Conservation (phyloP, 2,329 filamentous ascomycete genomes). For the Lachnellula hyalina region DNA sequence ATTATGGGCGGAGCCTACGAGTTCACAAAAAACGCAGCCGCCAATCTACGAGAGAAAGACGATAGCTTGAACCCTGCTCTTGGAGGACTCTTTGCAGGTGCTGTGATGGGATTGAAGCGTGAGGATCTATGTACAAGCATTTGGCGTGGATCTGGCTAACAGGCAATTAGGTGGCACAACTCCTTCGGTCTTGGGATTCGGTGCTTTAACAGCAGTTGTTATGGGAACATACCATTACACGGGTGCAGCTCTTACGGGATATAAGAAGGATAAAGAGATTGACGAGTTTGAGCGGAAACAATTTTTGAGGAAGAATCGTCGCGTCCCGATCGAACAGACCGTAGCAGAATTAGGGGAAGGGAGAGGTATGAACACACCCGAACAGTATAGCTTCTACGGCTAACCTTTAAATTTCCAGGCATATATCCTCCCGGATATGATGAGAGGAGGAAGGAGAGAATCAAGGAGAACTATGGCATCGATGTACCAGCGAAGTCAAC, state of each 20-base stretch:
- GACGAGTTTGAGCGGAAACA: slow-evolving; percentile 63
- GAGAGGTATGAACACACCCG: slow-evolving; percentile 48
- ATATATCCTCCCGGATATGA: slow-evolving; percentile 63
- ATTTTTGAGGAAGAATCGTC: slow-evolving; percentile 54
- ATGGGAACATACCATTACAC: slow-evolving; percentile 60
- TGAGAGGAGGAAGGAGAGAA: slow-evolving; percentile 59
- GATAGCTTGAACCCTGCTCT: slow-evolving; percentile 60
- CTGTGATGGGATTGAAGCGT: slow-evolving; percentile 58
- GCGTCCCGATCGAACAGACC: slow-evolving; percentile 60
- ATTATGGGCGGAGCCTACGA: slow-evolving; percentile 63
- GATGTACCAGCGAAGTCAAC: slow-evolving; percentile 44
- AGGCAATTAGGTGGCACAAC: slow-evolving; percentile 49
- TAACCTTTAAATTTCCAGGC: slow-evolving; percentile 39
- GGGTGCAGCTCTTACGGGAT: slow-evolving; percentile 51
- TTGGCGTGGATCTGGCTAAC: slow-evolving; percentile 8
- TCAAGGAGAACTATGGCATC: slow-evolving; percentile 66
- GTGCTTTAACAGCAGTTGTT: slow-evolving; percentile 48
- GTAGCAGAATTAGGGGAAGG: slow-evolving; percentile 64
- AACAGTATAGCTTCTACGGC: neutral
- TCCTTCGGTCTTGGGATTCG: slow-evolving; percentile 61
- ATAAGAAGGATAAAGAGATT: slow-evolving; percentile 42
- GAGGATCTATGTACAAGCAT: slow-evolving; percentile 19
- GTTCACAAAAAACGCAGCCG: slow-evolving; percentile 59
- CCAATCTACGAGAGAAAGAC: slow-evolving; percentile 64
- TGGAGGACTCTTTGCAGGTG: slow-evolving; percentile 61